Conservation (phyloP, 768 basidiomycete genomes). For the Clitopilus hobsonii region DNA sequence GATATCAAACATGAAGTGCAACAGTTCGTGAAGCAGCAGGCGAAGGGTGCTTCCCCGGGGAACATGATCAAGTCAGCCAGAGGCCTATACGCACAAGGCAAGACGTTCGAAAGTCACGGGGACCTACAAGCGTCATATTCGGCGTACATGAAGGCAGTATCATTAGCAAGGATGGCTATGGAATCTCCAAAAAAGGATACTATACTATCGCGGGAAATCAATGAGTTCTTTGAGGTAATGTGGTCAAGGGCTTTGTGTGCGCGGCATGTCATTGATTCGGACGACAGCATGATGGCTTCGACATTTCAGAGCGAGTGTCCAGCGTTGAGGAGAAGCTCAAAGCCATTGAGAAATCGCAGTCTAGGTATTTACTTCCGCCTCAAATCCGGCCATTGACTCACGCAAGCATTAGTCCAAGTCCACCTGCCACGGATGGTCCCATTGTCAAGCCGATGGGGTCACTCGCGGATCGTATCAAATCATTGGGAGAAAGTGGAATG, state of each 20-base stretch:
- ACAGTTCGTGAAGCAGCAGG: conserved; percentile 35
- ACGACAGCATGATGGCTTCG: conserved; percentile 30
- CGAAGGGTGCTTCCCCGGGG: conserved; percentile 47
- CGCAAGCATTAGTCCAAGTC: conserved; percentile 12
- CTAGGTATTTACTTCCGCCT: conserved; percentile 20
- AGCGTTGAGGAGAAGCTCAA: conserved; percentile 44
- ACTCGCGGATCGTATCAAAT: conserved; percentile 78
- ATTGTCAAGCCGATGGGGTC: conserved; percentile 51
- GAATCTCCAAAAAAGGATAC: conserved; percentile 52
- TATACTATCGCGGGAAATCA: conserved; percentile 57
- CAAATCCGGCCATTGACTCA: neutral
- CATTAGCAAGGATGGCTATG: conserved; percentile 53
- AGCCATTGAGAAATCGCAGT: conserved; percentile 32
- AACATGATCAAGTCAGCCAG: conserved; percentile 62
- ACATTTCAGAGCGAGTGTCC: conserved; percentile 30
- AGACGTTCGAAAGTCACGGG: conserved; percentile 46
- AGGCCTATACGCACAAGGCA: conserved; percentile 49
- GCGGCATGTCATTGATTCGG: conserved; percentile 3
- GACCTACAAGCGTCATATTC: conserved; percentile 60
- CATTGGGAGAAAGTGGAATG: conserved; percentile 70
- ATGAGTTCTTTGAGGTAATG: conserved; percentile 62
- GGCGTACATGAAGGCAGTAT: conserved; percentile 58
- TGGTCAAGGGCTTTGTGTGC: neutral
- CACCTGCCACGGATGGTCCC: conserved; percentile 27
- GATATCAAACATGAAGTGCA: conserved; percentile 46